Conservation (phyloP, 202 grass and related monocot genomes). For the Hordeum pubiflorum region DNA sequence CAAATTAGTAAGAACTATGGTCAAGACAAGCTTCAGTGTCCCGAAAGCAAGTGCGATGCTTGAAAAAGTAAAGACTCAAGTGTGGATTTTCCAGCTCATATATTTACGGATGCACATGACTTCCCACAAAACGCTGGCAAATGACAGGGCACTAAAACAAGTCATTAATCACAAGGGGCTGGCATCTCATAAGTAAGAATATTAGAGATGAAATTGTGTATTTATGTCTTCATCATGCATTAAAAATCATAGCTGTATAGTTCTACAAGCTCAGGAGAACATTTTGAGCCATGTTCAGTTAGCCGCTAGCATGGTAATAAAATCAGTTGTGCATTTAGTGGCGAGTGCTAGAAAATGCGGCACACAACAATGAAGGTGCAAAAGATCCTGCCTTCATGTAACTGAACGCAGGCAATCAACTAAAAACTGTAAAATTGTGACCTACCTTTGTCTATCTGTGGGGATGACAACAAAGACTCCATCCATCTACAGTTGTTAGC, state of each 20-base stretch:
- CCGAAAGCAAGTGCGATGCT: not conserved
- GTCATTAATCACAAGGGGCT: not conserved
- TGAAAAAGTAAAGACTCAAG: not conserved
- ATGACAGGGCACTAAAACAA: not conserved
- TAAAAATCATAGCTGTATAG: not conserved
- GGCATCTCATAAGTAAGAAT: not conserved
- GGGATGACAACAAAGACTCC: slow-evolving; percentile 28
- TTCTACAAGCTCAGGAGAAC: not conserved
- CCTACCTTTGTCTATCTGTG: slow-evolving; percentile 28
- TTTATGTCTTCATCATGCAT: not conserved
- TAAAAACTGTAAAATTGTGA: not conserved
- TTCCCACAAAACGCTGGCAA: not conserved
- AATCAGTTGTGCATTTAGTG: slow-evolving; percentile 6
- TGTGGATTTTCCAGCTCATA: not conserved
- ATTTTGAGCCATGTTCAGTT: not conserved
- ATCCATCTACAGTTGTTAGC: slow-evolving; percentile 34
- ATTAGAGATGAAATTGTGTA: not conserved
- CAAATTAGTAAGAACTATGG: not conserved
- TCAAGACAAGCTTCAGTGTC: not conserved
- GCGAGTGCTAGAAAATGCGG: not conserved
- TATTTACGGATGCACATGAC: not conserved
- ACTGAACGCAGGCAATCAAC: not conserved
- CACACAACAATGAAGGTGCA: not conserved
- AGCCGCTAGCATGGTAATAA: not conserved
- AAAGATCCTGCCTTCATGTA: not conserved